Base-by-base conservation (phyloP, 192 early-diverging fungal genomes). In the Phlyctochytrium arcticum region DNA sequence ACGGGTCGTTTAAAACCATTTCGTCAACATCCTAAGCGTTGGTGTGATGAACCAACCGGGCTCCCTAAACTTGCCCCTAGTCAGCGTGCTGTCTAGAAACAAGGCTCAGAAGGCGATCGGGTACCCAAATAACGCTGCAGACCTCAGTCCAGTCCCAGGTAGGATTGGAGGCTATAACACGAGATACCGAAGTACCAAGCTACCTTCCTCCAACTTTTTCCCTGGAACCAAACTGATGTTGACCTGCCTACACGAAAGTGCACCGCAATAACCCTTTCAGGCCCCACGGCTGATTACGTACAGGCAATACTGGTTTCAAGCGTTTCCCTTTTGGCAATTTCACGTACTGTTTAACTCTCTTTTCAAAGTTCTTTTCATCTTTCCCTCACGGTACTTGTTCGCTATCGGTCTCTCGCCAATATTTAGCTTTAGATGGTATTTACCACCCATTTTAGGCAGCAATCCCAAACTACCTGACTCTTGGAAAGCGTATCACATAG, bases 321-420 rank as follows among this genome's bases (percentile, higher is more conserved):
- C 77, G 80, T 76, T 88, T 87, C 85, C 86, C 84, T 89, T 87
- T 82, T 75, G 80, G 81, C 87, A 87, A 87, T 89, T 88, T 89
- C 85, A 88, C 86, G 85, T 79, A 79, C 86, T 88, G 86, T 88
- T 85, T 56, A 75, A 87, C 83, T 89, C 86, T 87, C 83, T 88
- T 85, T 89, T 83, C 83, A 86, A 85, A 84, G 49, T 51, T 51
- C 49, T 86, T 88, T 89, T 88, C 86, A 88, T 85, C 88, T 88
- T 88, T 89, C 87, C 84, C 80, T 89, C 85, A 87, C 82, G 80
- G 88, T 89, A 88, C 86, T 89, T 88, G 87, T 89, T 89, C 79
- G 85, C 84, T 89, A 89, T 89, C 84, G 84, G 88, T 87, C 85
- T 88, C 88, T 87, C 79, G 80, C 79, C 82, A 75, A 80, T 89